Evolutionary conservation across 2,329 filamentous ascomycete genomes (phyloP).

Genomic region (Fusarium odoratissimum): DNA sequence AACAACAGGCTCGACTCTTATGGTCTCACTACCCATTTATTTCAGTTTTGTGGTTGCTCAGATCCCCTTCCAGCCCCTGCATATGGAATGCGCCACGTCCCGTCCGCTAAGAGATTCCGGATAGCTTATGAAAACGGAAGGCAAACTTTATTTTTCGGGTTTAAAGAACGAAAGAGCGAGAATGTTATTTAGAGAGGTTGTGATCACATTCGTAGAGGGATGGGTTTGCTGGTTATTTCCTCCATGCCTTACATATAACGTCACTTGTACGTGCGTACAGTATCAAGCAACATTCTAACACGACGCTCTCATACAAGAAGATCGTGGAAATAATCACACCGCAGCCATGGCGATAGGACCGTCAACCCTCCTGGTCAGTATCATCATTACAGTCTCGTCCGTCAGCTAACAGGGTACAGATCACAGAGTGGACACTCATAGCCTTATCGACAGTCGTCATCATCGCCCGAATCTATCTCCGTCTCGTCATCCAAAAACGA

Average conservation of each 20-base stretch:
- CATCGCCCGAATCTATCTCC: conserved; percentile 28
- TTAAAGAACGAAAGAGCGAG: background rate
- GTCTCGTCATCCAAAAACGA: conserved; percentile 23
- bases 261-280: background rate
- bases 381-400: accelerated
- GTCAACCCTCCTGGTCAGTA: conserved; percentile 13
- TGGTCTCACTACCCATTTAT: background rate
- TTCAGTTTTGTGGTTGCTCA: background rate
- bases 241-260: background rate
- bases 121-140: background rate
- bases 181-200: background rate
- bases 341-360: conserved; percentile 3
- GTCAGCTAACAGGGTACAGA: background rate
- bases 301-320: background rate
- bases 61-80: background rate
- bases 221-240: background rate
- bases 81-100: background rate
- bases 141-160: background rate
- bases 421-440: conserved; percentile 26
- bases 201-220: background rate
- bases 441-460: conserved; percentile 16
- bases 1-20: background rate
- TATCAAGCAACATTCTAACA: background rate
- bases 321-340: background rate
- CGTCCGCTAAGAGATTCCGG: background rate